Percentiles rank a stretch among this genome's conserved stretches.
Conservation (phyloP, 2,329 filamentous ascomycete species). For the Gyromitra esculenta region DNA sequence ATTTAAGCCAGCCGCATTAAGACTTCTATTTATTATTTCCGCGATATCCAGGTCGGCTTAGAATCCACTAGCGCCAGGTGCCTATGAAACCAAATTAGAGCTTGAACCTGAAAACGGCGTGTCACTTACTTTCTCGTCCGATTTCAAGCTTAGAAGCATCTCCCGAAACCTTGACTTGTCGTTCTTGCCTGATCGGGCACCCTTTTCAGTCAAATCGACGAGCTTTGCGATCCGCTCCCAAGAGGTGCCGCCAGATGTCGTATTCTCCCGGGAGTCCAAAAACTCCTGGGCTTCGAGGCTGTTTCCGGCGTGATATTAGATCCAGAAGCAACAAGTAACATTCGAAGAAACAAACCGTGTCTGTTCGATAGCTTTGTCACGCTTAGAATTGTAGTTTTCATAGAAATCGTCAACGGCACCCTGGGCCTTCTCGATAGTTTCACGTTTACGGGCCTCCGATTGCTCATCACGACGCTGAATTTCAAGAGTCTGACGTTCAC, state of each 20-base stretch:
- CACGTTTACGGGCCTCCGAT: constrained; percentile 80
- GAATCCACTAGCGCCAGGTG: constrained; percentile 73
- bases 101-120: constrained; percentile 62
- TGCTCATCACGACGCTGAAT: constrained; percentile 86
- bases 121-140: constrained; percentile 76
- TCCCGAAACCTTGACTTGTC: constrained; percentile 98
- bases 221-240: constrained; percentile 99
- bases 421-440: constrained; percentile 88
- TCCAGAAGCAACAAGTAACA: background rate
- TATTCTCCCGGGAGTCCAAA: constrained; percentile 82
- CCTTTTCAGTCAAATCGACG: constrained; percentile 96
- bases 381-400: constrained; percentile 98
- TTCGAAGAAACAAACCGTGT: constrained; percentile 64
- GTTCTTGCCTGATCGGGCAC: constrained; percentile 81
- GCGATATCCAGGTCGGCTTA: constrained; percentile 59
- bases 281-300: constrained; percentile 92
- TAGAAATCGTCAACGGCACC: constrained; percentile 99
- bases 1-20: constrained; percentile 31
- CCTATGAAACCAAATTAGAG: constrained; percentile 58
- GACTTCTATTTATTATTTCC: constrained; percentile 57
- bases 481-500: constrained; percentile 83
- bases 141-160: constrained; percentile 83
- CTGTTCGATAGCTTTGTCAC: constrained; percentile 90
- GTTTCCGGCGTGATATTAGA: constrained; percentile 18
- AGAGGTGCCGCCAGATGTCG: constrained; percentile 91